Conservation (phyloP, 116 monocot genomes). For the Posidonia oceanica region DNA sequence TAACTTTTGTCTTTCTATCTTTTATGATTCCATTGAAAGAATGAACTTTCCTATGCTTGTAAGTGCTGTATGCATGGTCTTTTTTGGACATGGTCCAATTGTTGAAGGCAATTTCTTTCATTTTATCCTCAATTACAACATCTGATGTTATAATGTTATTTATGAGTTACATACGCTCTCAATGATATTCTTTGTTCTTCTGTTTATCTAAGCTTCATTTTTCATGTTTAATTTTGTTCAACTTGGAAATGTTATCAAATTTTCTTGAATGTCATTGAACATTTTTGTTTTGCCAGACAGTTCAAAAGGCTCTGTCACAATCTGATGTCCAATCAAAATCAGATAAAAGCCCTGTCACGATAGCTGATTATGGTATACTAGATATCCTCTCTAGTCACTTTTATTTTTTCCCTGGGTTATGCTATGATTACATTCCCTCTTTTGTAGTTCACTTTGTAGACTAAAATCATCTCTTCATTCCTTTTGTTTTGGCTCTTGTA, state of each 20-base stretch:
- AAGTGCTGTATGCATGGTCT: no score
- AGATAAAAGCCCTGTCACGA: conserved; percentile 89
- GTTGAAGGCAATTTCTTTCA: no score
- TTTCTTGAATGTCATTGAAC: no score
- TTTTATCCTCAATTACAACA: no score
- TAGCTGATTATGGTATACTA: conserved; percentile 90
- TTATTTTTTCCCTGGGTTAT: background rate
- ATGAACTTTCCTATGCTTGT: no score
- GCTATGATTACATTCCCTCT: background rate
- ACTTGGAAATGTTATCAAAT: no score
- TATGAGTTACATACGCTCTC: background rate
- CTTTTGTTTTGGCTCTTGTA: no score
- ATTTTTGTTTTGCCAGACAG: conserved; percentile 29
- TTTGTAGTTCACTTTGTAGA: background rate
- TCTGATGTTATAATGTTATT: background rate
- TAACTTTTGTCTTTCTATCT: no score
- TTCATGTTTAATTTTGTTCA: background rate
- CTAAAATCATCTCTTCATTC: no score
- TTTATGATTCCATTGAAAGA: no score
- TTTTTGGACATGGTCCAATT: no score
- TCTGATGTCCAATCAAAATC: conserved; percentile 93
- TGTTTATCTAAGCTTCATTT: background rate
- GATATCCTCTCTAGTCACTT: background rate
- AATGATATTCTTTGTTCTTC: background rate
- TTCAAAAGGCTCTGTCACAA: conserved; percentile 54